A percentile compares a stretch with the other conserved stretches of the same genome.
Evolutionary conservation across 2,329 filamentous ascomycete species (phyloP).

Genomic region (Mycosphaerelloides madeirae): DNA sequence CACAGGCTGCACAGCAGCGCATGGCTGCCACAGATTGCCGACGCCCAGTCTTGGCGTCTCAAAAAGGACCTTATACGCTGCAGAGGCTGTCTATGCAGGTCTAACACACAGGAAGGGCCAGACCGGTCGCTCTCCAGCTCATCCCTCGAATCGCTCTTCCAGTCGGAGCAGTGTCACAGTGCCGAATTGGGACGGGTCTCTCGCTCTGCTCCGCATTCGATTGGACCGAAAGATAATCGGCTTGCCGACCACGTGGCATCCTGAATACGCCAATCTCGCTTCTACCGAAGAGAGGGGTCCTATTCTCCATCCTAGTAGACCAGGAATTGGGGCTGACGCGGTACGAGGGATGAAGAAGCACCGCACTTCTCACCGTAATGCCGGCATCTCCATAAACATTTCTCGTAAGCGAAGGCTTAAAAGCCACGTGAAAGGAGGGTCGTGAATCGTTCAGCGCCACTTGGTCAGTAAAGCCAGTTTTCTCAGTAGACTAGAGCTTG

Average conservation of each 20-base stretch:
- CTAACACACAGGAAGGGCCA: conserved; percentile 5
- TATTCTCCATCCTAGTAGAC: too few species aligned
- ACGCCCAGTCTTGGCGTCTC: background rate
- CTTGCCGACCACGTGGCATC: too few species aligned
- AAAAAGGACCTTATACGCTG: background rate
- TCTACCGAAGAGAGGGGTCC: too few species aligned
- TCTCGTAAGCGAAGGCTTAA: background rate
- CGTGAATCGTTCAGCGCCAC: too few species aligned
- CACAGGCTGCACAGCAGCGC: background rate
- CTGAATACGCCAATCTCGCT: too few species aligned
- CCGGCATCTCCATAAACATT: background rate
- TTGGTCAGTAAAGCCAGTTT: too few species aligned
- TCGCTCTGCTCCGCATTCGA: too few species aligned
- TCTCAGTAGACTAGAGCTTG: too few species aligned
- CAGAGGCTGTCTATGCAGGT: conserved; percentile 1
- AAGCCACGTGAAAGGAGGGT: background rate
- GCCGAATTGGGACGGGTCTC: too few species aligned
- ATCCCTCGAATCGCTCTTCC: background rate
- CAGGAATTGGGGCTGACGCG: too few species aligned
- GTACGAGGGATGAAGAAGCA: background rate
- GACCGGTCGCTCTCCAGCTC: conserved; percentile 2
- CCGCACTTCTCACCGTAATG: conserved; percentile 3
- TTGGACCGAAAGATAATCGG: too few species aligned
- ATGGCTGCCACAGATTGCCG: background rate
- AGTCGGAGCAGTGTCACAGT: background rate